Conservation (phyloP, 768 basidiomycete genomes). For the Pleurotus djamor region DNA sequence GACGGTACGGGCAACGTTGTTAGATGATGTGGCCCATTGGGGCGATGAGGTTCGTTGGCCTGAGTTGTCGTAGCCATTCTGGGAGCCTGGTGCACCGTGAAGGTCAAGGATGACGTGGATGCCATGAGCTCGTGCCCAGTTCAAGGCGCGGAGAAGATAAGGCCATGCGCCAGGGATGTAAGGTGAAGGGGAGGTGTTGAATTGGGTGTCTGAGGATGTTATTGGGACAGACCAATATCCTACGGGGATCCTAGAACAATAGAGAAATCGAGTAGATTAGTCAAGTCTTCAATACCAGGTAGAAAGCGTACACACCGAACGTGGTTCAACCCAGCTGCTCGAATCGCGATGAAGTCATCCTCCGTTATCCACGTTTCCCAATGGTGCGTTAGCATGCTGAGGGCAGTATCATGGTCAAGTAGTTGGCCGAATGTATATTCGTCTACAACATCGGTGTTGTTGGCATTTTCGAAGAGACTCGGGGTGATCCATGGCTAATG, state of each 20-base stretch:
- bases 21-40: constrained; percentile 51
- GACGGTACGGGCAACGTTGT: constrained; percentile 52
- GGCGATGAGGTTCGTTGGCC: constrained; percentile 58
- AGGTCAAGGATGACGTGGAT: constrained; percentile 75
- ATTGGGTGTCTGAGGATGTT: constrained; percentile 49
- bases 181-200: constrained; percentile 43
- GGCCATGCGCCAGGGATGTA: constrained; percentile 68
- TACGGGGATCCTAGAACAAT: constrained; percentile 52
- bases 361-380: constrained; percentile 72
- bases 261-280: not conserved
- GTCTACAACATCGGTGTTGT: constrained; percentile 53
- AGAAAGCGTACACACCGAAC: constrained; percentile 47
- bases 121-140: constrained; percentile 61
- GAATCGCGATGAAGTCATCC: constrained; percentile 65
- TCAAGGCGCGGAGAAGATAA: constrained; percentile 60
- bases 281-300: not conserved
- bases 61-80: constrained; percentile 74
- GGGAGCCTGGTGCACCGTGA: constrained; percentile 71
- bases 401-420: constrained; percentile 40
- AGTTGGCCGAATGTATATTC: constrained; percentile 61
- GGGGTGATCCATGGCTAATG: constrained; percentile 77
- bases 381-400: constrained; percentile 43
- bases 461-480: constrained; percentile 64
- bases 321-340: constrained; percentile 66
- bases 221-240: constrained; percentile 80